Percentiles rank a stretch among this genome's conserved stretches.
phyloP scores from a whole-genome alignment of 768 basidiomycete genomes.

The Inosperma sp. region DNA sequence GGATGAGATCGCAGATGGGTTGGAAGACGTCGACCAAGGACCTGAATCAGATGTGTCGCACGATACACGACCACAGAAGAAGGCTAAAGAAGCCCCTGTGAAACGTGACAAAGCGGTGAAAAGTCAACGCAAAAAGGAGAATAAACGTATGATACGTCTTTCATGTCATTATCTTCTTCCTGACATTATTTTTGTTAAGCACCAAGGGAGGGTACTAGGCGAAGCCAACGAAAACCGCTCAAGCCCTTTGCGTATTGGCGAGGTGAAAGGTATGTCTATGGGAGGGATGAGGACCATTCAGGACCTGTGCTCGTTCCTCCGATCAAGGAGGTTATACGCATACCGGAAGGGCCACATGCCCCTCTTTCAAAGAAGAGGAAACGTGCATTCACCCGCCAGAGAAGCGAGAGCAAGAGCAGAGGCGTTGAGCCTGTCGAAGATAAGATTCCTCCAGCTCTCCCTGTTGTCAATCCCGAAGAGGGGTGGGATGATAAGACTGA shows the following conservation, averaged over 20 bases:
- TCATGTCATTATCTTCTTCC: neutral
- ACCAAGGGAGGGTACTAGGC: conserved; percentile 55
- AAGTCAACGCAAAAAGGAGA: conserved; percentile 38
- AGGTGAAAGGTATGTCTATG: conserved; percentile 85
- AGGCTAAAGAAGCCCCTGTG: conserved; percentile 25
- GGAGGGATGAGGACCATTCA: conserved; percentile 37
- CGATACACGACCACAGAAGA: conserved; percentile 36
- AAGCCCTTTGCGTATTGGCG: conserved; percentile 89
- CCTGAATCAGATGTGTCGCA: conserved; percentile 31
- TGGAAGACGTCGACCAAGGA: conserved; percentile 35
- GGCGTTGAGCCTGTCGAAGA: conserved; percentile 38
- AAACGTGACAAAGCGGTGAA: conserved; percentile 19
- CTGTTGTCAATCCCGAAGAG: conserved; percentile 50
- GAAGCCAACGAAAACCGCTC: conserved; percentile 63
- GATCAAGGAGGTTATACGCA: conserved; percentile 64
- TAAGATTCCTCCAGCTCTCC: conserved; percentile 20
- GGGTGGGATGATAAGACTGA: conserved; percentile 86
- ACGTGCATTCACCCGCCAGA: conserved; percentile 36
- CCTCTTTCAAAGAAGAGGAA: conserved; percentile 35
- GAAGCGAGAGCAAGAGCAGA: conserved; percentile 60
- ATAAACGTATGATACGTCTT: conserved; percentile 28
- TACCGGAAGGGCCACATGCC: conserved; percentile 39
- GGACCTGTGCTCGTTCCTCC: conserved; percentile 53
- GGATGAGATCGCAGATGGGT: conserved; percentile 39
- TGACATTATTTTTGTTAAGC: conserved; percentile 19